A percentile compares a stretch with the other conserved stretches of the same genome.
Evolutionary conservation across 768 basidiomycete genomes (phyloP).

Genomic region (Psilocybe sp.): DNA sequence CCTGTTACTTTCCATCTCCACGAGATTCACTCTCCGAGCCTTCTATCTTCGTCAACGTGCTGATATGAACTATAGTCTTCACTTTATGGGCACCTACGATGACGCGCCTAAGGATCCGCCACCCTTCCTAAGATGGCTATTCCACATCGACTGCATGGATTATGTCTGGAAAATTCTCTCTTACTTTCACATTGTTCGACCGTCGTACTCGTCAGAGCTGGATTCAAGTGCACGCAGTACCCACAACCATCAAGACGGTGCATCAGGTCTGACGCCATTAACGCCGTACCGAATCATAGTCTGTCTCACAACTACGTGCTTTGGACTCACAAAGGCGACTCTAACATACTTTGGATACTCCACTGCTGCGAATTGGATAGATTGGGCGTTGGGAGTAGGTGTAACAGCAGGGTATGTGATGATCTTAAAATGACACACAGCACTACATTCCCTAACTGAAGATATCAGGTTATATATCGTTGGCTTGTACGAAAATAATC

Average conservation of each 20-base stretch:
- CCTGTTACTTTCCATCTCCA: no score
- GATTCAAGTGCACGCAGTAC: no score
- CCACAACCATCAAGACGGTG: no score
- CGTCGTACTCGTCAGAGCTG: neutral
- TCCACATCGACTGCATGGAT: neutral
- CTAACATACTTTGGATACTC: neutral
- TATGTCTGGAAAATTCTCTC: neutral
- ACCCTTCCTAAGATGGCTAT: neutral
- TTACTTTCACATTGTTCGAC: no score
- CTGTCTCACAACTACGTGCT: neutral
- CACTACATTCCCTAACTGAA: neutral
- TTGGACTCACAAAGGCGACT: conserved; percentile 1
- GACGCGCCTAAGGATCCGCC: neutral
- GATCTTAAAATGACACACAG: neutral
- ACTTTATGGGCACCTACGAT: neutral
- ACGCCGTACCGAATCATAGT: conserved; percentile 1
- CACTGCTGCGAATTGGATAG: neutral
- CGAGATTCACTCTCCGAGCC: neutral
- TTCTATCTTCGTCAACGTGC: neutral
- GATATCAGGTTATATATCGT: conserved; percentile 1
- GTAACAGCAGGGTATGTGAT: neutral
- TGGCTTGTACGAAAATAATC: conserved; percentile 4
- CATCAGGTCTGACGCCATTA: neutral
- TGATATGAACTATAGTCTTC: neutral
- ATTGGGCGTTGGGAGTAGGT: neutral